These are phyloP conservation scores for Colletotrichum kahawae DNA, from an alignment of 2,329 filamentous ascomycete species.

Conservation along the genomic window DNA sequence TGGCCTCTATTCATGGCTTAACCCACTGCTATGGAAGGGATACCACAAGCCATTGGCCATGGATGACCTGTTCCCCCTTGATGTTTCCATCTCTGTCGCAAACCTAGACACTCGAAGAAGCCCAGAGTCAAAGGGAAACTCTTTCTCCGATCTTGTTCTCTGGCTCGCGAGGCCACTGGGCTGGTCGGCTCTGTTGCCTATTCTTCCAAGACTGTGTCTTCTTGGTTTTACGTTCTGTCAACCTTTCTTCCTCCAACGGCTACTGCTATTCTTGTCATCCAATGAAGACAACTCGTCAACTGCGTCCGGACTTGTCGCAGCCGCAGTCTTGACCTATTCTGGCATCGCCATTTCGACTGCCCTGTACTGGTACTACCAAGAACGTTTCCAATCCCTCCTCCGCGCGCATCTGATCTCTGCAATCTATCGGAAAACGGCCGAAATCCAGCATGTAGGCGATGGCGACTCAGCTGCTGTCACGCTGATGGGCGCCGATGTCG, in stretches of 20 bases:
- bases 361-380: conserved; percentile 42
- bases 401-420: conserved; percentile 36
- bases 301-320: conserved; percentile 45
- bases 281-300: neutral
- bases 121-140: neutral
- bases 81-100: neutral
- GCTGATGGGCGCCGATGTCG: conserved; percentile 53
- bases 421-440: conserved; percentile 38
- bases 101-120: neutral
- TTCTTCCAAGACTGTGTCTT: neutral
- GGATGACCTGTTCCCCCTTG: neutral
- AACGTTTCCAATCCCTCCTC: conserved; percentile 34
- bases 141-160: neutral
- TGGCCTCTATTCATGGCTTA: conserved; percentile 25
- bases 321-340: conserved; percentile 41
- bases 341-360: conserved; percentile 45
- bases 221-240: neutral
- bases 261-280: neutral
- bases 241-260: neutral
- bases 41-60: conserved; percentile 3
- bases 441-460: conserved; percentile 21
- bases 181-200: neutral
- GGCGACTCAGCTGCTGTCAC: conserved; percentile 46
- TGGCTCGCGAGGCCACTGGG: neutral
- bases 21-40: conserved; percentile 3